Evolutionary conservation across 345 rosid species (phyloP), one percentile per base, ranked within the genome.

Genomic region (Nephelium lappaceum): DNA sequence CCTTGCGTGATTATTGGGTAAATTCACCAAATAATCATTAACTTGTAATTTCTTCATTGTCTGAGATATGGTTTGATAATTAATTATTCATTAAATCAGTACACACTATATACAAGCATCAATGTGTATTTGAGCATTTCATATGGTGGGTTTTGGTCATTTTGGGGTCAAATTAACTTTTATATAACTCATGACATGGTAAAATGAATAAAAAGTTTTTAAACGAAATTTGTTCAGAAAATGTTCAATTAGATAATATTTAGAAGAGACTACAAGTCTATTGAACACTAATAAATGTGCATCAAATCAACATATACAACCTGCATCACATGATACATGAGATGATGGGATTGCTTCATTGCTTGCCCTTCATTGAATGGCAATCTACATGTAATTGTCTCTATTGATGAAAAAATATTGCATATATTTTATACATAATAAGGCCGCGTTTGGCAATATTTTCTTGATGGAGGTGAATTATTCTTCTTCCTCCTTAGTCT

Each of bases 1-100:
- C 21, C 64, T 76, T 39, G 79, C 53, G 73, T 76, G 79, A 39
- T 67, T 67, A 76, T 53, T 38, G 78, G 63, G 55, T 63, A 76
- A 51, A 36, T 53, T 67, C 27, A 45, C 38, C 19, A 25, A 16
- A 15, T 16, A 16, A 42, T 15, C 12, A 57, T 19, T 57, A 6
- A 57, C 62, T 57, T 6, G 21, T 57, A 57, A 57, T 61, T 21
- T 72, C 15, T 11, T 58, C 51, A 72, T 11, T 38, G 18, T 39
- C 49, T 23, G 4, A 61, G 11, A 61, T 21, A 21, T 61, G 12
- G 27, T 27, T 65, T 25, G 69, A 36, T 65, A 36, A 25, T 36
- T 65, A 65, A 65, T 49, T 57, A 57, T 57, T 57, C 10, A 57
- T 57, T n/a, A 8, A 57, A 57, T 57, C 14, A 57, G 3, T n/a